These are phyloP conservation scores for Aspergillus sp. DNA, from an alignment of 2,329 filamentous ascomycete species.

Conservation along the genomic window DNA sequence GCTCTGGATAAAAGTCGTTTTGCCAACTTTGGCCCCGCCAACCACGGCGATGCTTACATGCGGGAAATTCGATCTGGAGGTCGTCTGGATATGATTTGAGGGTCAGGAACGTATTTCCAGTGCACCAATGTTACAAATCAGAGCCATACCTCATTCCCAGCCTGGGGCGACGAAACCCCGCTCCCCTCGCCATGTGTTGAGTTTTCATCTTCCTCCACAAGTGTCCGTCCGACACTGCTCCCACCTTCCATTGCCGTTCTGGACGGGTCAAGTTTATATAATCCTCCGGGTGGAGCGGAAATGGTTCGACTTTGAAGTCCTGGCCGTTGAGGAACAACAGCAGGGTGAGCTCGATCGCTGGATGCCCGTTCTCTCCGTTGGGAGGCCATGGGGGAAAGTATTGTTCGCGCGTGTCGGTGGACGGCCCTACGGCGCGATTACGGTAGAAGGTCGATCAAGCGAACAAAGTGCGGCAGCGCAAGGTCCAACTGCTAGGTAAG, in stretches of 20 bases:
- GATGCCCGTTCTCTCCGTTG: constrained; percentile 32
- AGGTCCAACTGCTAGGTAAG: constrained; percentile 30
- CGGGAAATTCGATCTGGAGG: constrained; percentile 39
- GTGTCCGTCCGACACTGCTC: constrained; percentile 21
- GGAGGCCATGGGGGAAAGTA: constrained; percentile 25
- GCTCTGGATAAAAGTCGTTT: constrained; percentile 59
- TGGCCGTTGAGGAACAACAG: constrained; percentile 28
- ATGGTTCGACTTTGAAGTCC: constrained; percentile 33
- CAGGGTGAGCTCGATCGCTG: constrained; percentile 32
- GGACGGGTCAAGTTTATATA: constrained; percentile 27
- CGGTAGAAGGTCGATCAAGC: constrained; percentile 15
- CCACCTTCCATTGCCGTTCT: constrained; percentile 20
- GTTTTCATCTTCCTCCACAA: constrained; percentile 33
- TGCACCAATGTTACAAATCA: background rate
- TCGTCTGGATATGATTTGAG: constrained; percentile 18
- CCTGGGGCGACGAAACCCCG: constrained; percentile 14
- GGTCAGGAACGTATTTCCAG: constrained; percentile 8
- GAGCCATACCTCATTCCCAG: constrained; percentile 29
- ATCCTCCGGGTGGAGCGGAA: constrained; percentile 34
- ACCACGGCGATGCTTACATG: constrained; percentile 61
- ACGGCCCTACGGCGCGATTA: constrained; percentile 12
- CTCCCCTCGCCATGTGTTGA: constrained; percentile 15
- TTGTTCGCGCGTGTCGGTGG: constrained; percentile 13
- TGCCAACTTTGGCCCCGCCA: constrained; percentile 55
- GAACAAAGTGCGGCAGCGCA: constrained; percentile 23